Evolutionary conservation across 441 rosid genomes (phyloP).

Genomic region (Adansonia rubrostipa): DNA sequence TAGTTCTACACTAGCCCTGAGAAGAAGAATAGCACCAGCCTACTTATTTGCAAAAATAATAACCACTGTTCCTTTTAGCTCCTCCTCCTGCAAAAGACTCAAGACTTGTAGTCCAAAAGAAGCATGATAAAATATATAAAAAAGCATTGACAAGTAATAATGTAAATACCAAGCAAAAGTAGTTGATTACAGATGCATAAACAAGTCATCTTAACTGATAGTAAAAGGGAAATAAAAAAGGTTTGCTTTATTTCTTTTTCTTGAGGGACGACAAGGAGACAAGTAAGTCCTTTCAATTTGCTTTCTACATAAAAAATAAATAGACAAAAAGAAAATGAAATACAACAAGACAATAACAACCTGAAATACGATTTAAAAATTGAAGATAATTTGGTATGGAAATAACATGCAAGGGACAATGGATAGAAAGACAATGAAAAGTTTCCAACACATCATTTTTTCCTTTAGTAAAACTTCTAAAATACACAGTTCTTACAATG

Average conservation of each 20-base stretch:
- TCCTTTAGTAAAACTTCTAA: too few species aligned
- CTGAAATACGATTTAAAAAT: constrained; percentile 15
- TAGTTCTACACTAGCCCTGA: not conserved
- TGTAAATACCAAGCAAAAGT: not conserved
- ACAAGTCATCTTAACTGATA: not conserved
- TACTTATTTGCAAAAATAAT: constrained; percentile 90
- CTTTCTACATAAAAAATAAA: not conserved
- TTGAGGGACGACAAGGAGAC: not conserved
- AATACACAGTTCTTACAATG: too few species aligned
- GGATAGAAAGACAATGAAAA: too few species aligned
- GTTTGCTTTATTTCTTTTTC: not conserved
- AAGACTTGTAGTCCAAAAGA: not conserved
- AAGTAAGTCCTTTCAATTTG: not conserved
- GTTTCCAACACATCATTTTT: too few species aligned
- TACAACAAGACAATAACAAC: not conserved
- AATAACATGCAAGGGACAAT: too few species aligned
- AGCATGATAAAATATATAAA: not conserved
- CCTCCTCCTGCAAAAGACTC: constrained; percentile 67
- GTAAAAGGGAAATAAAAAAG: not conserved
- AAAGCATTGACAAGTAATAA: not conserved
- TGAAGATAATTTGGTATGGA: too few species aligned
- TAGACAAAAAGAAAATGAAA: not conserved
- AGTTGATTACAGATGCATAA: not conserved
- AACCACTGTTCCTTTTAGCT: constrained; percentile 76
- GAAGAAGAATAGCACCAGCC: constrained; percentile 43